Evolutionary conservation across 139 green algal species (phyloP).

Genomic region (Chlamydomonas eustigma): DNA sequence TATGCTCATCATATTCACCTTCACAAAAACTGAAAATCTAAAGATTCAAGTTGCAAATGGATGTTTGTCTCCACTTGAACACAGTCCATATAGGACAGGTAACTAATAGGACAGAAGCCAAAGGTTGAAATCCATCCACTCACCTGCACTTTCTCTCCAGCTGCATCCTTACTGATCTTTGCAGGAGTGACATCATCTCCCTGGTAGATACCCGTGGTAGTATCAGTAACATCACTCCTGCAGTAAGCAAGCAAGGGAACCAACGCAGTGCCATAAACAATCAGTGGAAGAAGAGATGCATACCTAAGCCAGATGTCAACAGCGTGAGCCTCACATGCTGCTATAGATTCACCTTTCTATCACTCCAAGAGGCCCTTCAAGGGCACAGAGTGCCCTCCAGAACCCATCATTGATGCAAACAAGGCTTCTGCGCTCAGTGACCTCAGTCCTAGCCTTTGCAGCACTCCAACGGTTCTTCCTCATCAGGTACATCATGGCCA

Average conservation of each 20-base stretch:
- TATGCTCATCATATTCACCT: too few species aligned
- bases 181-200: constrained; percentile 39
- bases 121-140: too few species aligned
- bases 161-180: constrained; percentile 35
- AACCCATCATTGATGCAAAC: constrained; percentile 78
- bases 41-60: too few species aligned
- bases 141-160: constrained; percentile 27
- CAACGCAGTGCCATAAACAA: too few species aligned
- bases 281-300: constrained; percentile 5
- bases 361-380: constrained; percentile 70
- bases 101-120: too few species aligned
- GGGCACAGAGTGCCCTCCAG: constrained; percentile 63
- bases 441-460: constrained; percentile 29
- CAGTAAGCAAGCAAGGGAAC: neutral
- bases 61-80: too few species aligned
- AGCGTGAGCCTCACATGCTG: constrained; percentile 17
- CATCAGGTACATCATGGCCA: constrained; percentile 82
- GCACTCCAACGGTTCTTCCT: constrained; percentile 50
- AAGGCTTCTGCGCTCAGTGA: constrained; percentile 35
- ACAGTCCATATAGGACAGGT: too few species aligned
- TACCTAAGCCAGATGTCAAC: neutral
- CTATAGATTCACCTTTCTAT: constrained; percentile 42
- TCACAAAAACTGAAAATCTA: too few species aligned
- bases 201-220: constrained; percentile 20
- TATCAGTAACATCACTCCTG: constrained; percentile 4